phyloP scores from a whole-genome alignment of 2,329 filamentous ascomycete species.

The Cephalotrichum gorgonifer region DNA sequence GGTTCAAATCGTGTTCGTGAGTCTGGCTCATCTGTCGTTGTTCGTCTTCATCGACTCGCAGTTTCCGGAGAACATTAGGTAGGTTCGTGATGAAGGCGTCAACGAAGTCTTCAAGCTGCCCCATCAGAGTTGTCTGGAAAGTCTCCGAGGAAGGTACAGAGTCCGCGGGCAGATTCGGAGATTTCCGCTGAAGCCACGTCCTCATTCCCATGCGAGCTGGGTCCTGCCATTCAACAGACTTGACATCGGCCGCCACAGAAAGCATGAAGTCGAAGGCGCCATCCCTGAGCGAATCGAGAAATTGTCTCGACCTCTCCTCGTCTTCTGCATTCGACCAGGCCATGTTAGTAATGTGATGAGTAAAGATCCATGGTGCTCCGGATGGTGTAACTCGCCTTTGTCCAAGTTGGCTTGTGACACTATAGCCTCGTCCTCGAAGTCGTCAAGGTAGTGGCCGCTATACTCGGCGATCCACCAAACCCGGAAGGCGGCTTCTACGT shows the following conservation, averaged over 20 bases:
- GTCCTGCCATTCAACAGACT: slow-evolving; percentile 76
- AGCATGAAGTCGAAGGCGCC: slow-evolving; percentile 89
- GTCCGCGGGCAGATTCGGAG: slow-evolving; percentile 57
- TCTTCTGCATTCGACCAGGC: slow-evolving; percentile 43
- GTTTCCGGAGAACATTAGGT: slow-evolving; percentile 77
- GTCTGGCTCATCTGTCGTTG: slow-evolving; percentile 59
- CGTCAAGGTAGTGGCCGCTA: slow-evolving; percentile 77
- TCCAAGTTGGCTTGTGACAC: slow-evolving; percentile 52
- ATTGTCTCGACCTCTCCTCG: slow-evolving; percentile 59
- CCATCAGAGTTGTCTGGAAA: slow-evolving; percentile 65
- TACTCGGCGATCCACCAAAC: slow-evolving; percentile 92
- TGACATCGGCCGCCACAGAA: slow-evolving; percentile 71
- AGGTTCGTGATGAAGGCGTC: slow-evolving; percentile 93
- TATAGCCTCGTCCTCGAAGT: slow-evolving; percentile 48
- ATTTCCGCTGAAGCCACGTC: slow-evolving; percentile 72
- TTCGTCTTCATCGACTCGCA: slow-evolving; percentile 84
- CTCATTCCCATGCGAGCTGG: slow-evolving; percentile 75
- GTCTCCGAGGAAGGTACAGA: slow-evolving; percentile 57
- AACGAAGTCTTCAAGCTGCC: slow-evolving; percentile 75
- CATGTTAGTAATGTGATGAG: slow-evolving; percentile 7
- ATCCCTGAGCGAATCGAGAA: slow-evolving; percentile 70
- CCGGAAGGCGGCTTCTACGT: slow-evolving; percentile 67
- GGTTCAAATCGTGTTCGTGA: slow-evolving; percentile 58
- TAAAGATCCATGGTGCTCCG: neutral
- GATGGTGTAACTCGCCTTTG: slow-evolving; percentile 26